These are phyloP conservation scores for Diaporthe eres DNA, from an alignment of 2,329 filamentous ascomycete species.

Conservation along the genomic window DNA sequence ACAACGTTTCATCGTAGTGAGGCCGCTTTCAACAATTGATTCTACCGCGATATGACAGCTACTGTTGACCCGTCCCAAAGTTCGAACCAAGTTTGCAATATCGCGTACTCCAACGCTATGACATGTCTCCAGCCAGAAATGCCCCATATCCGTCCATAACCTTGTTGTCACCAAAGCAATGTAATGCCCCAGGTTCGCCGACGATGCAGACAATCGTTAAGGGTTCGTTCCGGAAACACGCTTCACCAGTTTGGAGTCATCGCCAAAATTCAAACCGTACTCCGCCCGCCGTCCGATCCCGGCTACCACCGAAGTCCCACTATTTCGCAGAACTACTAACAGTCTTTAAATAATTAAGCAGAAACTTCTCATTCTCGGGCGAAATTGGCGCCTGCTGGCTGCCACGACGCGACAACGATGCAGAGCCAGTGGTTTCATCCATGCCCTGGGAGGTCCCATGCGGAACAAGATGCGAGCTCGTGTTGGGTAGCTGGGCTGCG, in stretches of 20 bases:
- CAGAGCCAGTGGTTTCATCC: slow-evolving; percentile 19
- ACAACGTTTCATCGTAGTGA: not conserved
- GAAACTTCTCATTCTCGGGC: slow-evolving; percentile 41
- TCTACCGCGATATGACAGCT: not conserved
- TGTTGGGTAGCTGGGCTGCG: slow-evolving; percentile 8
- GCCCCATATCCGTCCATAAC: slow-evolving; percentile 4
- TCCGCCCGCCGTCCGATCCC: not conserved
- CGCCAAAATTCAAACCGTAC: not conserved
- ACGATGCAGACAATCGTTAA: not conserved
- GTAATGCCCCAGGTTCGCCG: not conserved
- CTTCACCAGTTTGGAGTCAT: not conserved
- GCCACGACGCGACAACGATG: slow-evolving; percentile 27
- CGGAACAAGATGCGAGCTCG: slow-evolving; percentile 6
- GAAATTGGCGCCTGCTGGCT: slow-evolving; percentile 40
- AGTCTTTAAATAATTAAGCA: slow-evolving; percentile 42
- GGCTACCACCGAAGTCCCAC: too few relatives aligned
- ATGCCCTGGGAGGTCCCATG: slow-evolving; percentile 27
- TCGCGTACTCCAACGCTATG: slow-evolving; percentile 34
- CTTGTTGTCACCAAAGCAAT: slow-evolving; percentile 5
- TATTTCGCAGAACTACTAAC: slow-evolving; percentile 38
- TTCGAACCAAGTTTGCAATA: slow-evolving; percentile 22
- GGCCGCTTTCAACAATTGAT: slow-evolving; percentile 10
- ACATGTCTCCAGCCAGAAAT: slow-evolving; percentile 30
- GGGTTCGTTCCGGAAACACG: not conserved
- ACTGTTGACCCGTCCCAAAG: not conserved